A percentile compares a stretch with the other conserved stretches of the same genome.
Conservation (phyloP, 1,284 basidiomycete genomes). For the Sanghuangporus baumii region DNA sequence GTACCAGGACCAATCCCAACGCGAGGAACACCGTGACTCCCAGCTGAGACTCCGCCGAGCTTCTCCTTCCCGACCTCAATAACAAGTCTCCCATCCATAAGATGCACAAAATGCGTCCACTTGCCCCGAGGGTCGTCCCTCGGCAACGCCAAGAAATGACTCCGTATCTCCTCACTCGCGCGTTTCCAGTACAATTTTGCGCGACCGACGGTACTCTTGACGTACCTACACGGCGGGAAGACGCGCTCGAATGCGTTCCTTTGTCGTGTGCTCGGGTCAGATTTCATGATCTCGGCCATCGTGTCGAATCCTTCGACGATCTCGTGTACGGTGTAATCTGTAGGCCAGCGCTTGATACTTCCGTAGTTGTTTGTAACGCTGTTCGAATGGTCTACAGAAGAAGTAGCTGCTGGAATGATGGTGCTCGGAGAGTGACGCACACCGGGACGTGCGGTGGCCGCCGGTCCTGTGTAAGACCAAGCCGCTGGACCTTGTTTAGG, state of each 20-base stretch:
- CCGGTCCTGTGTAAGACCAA: not conserved
- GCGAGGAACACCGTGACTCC: not conserved
- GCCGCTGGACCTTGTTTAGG: not conserved
- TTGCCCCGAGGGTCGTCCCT: conserved; percentile 4
- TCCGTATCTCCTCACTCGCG: conserved; percentile 9
- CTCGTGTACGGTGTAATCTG: conserved; percentile 16
- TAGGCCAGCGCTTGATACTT: conserved; percentile 12
- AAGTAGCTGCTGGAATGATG: not conserved
- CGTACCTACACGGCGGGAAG: conserved; percentile 15
- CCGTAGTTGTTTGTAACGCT: not conserved
- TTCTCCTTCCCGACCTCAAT: conserved; percentile 14
- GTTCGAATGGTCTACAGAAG: not conserved
- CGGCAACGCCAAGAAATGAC: conserved; percentile 13
- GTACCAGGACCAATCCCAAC: not conserved
- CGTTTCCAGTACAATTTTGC: conserved; percentile 19
- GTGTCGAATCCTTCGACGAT: conserved; percentile 13
- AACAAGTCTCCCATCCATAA: conserved; percentile 16
- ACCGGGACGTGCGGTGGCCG: not conserved
- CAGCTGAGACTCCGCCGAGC: not conserved
- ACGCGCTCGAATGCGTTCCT: conserved; percentile 16
- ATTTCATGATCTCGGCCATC: conserved; percentile 7
- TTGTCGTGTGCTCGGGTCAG: conserved; percentile 10
- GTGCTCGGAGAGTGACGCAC: not conserved
- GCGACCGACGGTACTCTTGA: conserved; percentile 17
- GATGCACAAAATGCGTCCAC: conserved; percentile 17